A percentile compares a stretch with the other conserved stretches of the same genome.
phyloP scores from a whole-genome alignment of 768 basidiomycete genomes.

The Lyophyllum semitale region DNA sequence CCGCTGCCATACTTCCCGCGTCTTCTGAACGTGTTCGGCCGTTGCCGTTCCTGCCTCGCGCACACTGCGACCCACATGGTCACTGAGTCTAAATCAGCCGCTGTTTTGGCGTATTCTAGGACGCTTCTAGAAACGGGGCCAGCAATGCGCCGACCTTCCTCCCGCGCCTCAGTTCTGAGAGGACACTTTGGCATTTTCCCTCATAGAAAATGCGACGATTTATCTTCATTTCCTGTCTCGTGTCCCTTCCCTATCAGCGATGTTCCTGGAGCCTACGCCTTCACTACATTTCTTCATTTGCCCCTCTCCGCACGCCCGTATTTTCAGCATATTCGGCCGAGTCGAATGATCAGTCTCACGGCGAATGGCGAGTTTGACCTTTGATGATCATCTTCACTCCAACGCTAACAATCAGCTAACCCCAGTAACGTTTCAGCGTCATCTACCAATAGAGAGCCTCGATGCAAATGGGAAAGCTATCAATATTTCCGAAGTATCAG shows the following conservation, averaged over 20 bases:
- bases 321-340: too few species aligned
- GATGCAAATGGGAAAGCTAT: too few species aligned
- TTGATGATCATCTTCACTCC: too few species aligned
- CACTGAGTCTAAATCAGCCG: conserved; percentile 1
- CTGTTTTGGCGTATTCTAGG: neutral
- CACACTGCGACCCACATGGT: conserved; percentile 6
- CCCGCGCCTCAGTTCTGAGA: neutral
- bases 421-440: too few species aligned
- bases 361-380: too few species aligned
- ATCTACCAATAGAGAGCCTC: too few species aligned
- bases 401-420: too few species aligned
- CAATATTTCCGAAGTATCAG: too few species aligned
- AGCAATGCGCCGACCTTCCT: neutral
- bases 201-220: neutral
- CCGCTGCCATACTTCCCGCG: neutral
- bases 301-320: too few species aligned
- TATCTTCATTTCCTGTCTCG: neutral
- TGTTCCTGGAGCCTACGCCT: neutral
- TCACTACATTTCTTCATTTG: too few species aligned
- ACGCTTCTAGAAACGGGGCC: neutral
- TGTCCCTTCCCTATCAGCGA: neutral
- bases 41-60: neutral
- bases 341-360: neutral
- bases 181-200: neutral
- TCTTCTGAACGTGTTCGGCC: neutral